A percentile compares a stretch with the other conserved stretches of the same genome.
These are phyloP conservation scores for Ophiostoma quercus DNA, from an alignment of 2,329 filamentous ascomycete species.

Conservation along the genomic window DNA sequence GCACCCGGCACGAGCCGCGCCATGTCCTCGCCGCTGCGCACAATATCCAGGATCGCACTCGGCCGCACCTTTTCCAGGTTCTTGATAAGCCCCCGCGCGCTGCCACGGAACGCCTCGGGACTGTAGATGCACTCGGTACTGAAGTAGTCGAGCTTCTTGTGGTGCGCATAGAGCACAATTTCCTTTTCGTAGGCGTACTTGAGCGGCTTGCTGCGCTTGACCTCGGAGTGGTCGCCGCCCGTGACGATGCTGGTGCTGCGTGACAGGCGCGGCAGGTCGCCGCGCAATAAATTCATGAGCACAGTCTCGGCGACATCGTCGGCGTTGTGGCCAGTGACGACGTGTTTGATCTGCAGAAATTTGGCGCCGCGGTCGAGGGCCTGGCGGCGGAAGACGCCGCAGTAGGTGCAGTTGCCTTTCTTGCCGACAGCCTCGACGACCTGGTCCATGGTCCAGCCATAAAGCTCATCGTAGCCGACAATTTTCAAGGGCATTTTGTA, in stretches of 20 bases:
- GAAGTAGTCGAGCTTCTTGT: constrained; percentile 96
- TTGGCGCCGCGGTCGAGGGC: constrained; percentile 89
- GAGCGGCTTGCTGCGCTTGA: constrained; percentile 91
- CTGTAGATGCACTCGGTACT: constrained; percentile 98
- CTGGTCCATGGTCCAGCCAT: constrained; percentile 99
- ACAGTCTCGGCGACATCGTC: constrained; percentile 97
- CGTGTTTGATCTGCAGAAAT: constrained; percentile 79
- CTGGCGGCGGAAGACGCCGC: constrained; percentile 90
- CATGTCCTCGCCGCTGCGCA: constrained; percentile 94
- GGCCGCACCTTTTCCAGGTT: constrained; percentile 88
- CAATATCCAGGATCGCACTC: constrained; percentile 91
- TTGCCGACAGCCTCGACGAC: constrained; percentile 95
- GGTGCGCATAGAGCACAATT: constrained; percentile 94
- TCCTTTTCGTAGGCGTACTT: constrained; percentile 99
- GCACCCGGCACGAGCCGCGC: constrained; percentile 71
- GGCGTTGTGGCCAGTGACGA: constrained; percentile 95
- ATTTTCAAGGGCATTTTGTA: constrained; percentile 91
- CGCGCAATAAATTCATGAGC: constrained; percentile 91
- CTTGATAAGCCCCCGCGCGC: constrained; percentile 86
- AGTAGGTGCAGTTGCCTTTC: constrained; percentile 98
- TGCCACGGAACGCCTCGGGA: constrained; percentile 91
- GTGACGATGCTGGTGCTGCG: constrained; percentile 88
- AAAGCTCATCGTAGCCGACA: constrained; percentile 86
- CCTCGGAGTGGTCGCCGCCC: constrained; percentile 69
- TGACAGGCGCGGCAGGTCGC: constrained; percentile 80